A percentile compares a stretch with the other conserved stretches of the same genome.
Evolutionary conservation across 2,329 filamentous ascomycete species (phyloP).

Genomic region (Colletotrichum trifolii): DNA sequence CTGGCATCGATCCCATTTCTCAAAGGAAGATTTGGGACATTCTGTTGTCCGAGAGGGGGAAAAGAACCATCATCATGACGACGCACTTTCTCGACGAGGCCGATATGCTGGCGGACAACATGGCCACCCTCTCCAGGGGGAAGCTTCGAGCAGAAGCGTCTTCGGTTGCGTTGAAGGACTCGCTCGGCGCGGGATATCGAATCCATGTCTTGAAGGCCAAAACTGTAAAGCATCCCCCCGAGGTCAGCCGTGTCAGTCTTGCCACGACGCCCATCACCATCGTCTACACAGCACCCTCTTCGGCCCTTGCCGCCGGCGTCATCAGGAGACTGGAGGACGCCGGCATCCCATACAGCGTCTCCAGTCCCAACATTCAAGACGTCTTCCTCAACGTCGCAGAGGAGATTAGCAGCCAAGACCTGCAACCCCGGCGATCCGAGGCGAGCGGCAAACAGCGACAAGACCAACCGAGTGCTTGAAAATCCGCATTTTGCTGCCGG

Average conservation of each 20-base stretch:
- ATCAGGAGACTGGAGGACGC: slow-evolving; percentile 75
- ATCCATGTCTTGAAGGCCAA: slow-evolving; percentile 51
- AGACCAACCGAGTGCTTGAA: slow-evolving; percentile 39
- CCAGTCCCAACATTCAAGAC: slow-evolving; percentile 90
- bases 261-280: slow-evolving; percentile 75
- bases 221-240: slow-evolving; percentile 56
- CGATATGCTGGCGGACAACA: slow-evolving; percentile 76
- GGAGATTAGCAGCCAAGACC: slow-evolving; percentile 69
- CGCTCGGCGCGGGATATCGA: slow-evolving; percentile 61
- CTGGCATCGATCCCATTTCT: slow-evolving; percentile 78
- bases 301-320: slow-evolving; percentile 75
- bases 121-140: slow-evolving; percentile 76
- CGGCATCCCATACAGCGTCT: slow-evolving; percentile 84
- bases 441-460: slow-evolving; percentile 58
- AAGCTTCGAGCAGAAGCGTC: slow-evolving; percentile 74
- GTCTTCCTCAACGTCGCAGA: slow-evolving; percentile 90
- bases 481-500: slow-evolving; percentile 39
- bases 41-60: slow-evolving; percentile 73
- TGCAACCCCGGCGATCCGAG: slow-evolving; percentile 63
- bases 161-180: slow-evolving; percentile 75
- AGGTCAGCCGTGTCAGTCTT: slow-evolving; percentile 66
- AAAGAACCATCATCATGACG: slow-evolving; percentile 75
- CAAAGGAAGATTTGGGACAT: slow-evolving; percentile 65
- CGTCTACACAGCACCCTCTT: slow-evolving; percentile 79
- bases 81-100: slow-evolving; percentile 84